Percentiles rank a stretch among this genome's conserved stretches.
These are phyloP conservation scores for Dittrichia graveolens DNA, from an alignment of 129 eudicot species.

Conservation along the genomic window DNA sequence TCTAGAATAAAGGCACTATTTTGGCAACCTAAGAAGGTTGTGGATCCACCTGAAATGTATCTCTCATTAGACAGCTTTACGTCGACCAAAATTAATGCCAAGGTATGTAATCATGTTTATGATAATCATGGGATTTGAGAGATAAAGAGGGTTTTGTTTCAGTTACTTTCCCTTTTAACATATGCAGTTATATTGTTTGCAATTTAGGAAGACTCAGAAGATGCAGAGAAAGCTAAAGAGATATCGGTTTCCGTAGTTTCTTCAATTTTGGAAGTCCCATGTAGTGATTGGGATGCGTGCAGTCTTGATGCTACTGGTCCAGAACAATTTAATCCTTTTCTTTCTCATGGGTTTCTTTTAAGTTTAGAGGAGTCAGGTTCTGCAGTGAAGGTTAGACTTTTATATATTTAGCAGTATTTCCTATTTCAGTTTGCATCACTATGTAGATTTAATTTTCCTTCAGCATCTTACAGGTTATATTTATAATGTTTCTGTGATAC, in stretches of 20 bases:
- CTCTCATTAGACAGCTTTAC: slow-evolving; percentile 59
- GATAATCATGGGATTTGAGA: background rate
- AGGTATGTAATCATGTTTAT: slow-evolving; percentile 46
- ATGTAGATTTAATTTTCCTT: too few species aligned
- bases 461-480: slow-evolving; percentile 19
- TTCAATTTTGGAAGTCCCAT: slow-evolving; percentile 74
- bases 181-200: slow-evolving; percentile 17
- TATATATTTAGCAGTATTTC: slow-evolving; percentile 8
- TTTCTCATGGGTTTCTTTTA: slow-evolving; percentile 87
- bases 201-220: slow-evolving; percentile 45
- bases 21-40: slow-evolving; percentile 75
- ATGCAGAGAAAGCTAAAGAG: slow-evolving; percentile 33
- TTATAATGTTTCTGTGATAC: slow-evolving; percentile 1
- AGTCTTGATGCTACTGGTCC: slow-evolving; percentile 71
- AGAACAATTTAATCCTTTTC: slow-evolving; percentile 79
- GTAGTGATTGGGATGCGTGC: slow-evolving; percentile 90
- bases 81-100: slow-evolving; percentile 46
- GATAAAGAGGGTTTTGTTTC: background rate
- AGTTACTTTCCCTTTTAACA: background rate
- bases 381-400: slow-evolving; percentile 69
- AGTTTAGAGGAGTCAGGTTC: slow-evolving; percentile 89
- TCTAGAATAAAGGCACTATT: slow-evolving; percentile 63
- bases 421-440: background rate
- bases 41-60: slow-evolving; percentile 54
- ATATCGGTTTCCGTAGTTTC: slow-evolving; percentile 82